phyloP scores from a whole-genome alignment of 2,329 filamentous ascomycete genomes.

The Fusarium pininemorale region DNA sequence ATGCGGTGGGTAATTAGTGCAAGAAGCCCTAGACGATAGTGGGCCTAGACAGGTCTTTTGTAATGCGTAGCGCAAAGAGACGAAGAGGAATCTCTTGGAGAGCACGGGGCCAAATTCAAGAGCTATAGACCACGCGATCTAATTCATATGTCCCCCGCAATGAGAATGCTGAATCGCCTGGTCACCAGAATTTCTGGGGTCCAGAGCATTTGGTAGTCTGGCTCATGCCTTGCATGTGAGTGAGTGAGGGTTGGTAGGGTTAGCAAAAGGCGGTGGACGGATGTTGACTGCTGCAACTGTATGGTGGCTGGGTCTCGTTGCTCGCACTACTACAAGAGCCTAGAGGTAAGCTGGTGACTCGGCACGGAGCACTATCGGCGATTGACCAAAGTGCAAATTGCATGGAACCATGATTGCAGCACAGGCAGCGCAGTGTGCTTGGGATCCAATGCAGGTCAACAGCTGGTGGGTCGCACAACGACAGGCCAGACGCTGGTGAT shows the following conservation, averaged over 20 bases:
- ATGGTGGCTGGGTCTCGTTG: constrained; percentile 9
- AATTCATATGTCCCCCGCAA: constrained; percentile 11
- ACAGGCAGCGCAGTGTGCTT: neutral
- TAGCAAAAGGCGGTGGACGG: constrained; percentile 36
- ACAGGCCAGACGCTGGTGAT: constrained; percentile 15
- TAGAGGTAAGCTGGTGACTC: constrained; percentile 20
- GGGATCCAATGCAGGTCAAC: constrained; percentile 26
- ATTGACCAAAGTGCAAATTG: constrained; percentile 20
- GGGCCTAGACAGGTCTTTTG: constrained; percentile 24
- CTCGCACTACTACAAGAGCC: constrained; percentile 18
- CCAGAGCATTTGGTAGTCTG: neutral
- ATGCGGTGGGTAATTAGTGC: constrained; percentile 13
- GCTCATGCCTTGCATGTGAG: neutral
- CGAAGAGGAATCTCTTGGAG: constrained; percentile 8
- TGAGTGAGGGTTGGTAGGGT: constrained; percentile 10
- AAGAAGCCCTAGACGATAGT: constrained; percentile 6
- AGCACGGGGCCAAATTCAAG: constrained; percentile 15
- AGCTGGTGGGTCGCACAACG: constrained; percentile 27
- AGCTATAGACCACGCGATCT: constrained; percentile 13
- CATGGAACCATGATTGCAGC: constrained; percentile 39
- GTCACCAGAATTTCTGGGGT: neutral
- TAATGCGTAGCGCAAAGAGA: constrained; percentile 13
- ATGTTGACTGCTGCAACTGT: neutral
- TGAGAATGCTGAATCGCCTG: neutral
- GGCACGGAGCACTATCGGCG: constrained; percentile 32